Evolutionary conservation across 257 asterid species (phyloP).

Genomic region (Penstemon barbatus): DNA sequence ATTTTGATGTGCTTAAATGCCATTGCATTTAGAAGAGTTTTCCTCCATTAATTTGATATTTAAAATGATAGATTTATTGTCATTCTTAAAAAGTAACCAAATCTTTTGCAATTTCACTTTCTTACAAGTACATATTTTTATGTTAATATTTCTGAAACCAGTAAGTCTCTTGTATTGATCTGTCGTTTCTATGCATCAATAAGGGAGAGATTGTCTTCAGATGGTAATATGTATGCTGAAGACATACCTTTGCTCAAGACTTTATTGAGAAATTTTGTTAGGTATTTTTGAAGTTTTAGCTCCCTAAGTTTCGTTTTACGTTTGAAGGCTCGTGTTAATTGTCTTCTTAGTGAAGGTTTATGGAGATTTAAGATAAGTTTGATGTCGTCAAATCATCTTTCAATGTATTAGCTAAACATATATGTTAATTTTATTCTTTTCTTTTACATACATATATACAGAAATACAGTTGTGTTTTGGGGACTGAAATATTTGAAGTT

Average conservation of each 20-base stretch:
- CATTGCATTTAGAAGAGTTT: background rate
- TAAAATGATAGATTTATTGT: too few species aligned
- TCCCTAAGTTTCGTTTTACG: background rate
- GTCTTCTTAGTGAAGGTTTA: background rate
- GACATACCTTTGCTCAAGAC: too few species aligned
- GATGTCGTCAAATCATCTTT: background rate
- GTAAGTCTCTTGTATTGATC: too few species aligned
- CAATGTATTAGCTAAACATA: conserved; percentile 6
- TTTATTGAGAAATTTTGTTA: too few species aligned
- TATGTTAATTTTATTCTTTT: background rate
- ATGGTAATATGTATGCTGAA: too few species aligned
- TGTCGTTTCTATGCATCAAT: too few species aligned
- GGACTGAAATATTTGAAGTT: conserved; percentile 3
- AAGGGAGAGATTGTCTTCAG: too few species aligned
- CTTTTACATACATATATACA: background rate
- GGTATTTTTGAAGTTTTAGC: background rate
- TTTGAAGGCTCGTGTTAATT: background rate
- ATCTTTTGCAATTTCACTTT: too few species aligned
- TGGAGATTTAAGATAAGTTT: background rate
- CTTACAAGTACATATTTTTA: too few species aligned
- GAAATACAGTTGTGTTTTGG: background rate
- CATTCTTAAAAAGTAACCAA: too few species aligned
- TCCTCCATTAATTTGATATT: background rate
- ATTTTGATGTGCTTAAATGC: background rate
- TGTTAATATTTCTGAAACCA: too few species aligned